Evolutionary conservation across 192 early-diverging fungal genomes (phyloP), one percentile per base, ranked within the genome.

Genomic region (Chytriomyces hyalinus): DNA sequence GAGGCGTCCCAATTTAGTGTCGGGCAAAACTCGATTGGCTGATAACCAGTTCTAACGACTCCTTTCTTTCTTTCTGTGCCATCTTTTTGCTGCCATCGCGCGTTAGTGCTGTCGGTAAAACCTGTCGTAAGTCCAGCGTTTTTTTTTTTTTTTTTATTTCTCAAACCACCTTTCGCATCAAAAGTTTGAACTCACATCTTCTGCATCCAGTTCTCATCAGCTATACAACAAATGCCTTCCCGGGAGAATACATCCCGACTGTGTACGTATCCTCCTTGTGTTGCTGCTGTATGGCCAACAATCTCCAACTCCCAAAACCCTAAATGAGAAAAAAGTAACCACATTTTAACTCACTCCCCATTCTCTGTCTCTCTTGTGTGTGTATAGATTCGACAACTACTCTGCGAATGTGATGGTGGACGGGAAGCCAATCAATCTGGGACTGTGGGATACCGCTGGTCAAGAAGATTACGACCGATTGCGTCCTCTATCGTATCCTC

Each of bases 201-300:
- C 36, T 36, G 36, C 36, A 36, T 36, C 36, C 70, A 88, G 82
- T 97, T 50, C 85, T 99, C 70, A 99, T 99, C 86, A 92, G 90
- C 85, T 99, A 99, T 87, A 99, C 97, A 20, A 99, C 97, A 75
- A 99, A 99, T 88, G 97, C 97, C 47, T 99, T 99, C 86, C 97
- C 97, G 17, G 97, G 97, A 68, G 97, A 99, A 88, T 99, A 99
- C 81, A 97, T 99, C 80, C 97, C 97, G 65, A 99, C 97, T 68
- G 97, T 99, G 95, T 98, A 94, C 89, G 91, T 83, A 48, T 45
- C 46, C 15, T 48, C 62, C 26, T 28, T 26, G 43, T 24, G 53
- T 28, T 57, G 59, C 45, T 6, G 49, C 36, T 36, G 0, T 36
- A 0, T 36, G 36, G 36, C 36, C 36, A 36, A 36, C 36, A 36